Base-by-base conservation (phyloP, 441 rosid genomes). In the Erysimum cheiri region DNA sequence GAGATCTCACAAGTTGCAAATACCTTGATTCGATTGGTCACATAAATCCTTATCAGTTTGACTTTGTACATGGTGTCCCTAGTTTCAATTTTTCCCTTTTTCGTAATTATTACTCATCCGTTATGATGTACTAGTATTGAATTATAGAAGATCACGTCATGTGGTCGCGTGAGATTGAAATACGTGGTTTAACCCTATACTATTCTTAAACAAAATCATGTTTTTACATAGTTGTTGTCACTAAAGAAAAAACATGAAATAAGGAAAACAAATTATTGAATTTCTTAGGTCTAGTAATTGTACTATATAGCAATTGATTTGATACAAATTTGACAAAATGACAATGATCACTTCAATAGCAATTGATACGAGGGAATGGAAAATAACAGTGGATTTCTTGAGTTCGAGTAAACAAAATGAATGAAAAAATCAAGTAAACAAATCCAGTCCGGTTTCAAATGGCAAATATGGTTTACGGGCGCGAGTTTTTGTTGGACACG, bases 61-160 rank as follows among this genome's bases (percentile, higher is more conserved):
- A 64, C 60, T 50, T 64, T 64, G 48, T 64, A 37, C 26, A 50
- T 12, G 22, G 2, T 13, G 63, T 39, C 35, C 35, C 7, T 59
- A 39, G 3, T 39, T 59, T 59, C 64, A 59, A 39, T 39, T 31
- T 59, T 6, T 58, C 17, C 6, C 19, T 22, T 37, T 59, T 13
- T 12, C 22, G 19, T 24, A 24, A 22, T 12, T 12, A 22, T 12
- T 12, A 24, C 32, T 24, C 49, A n/a, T 39, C 32, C 33, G 14
- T 24, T 24, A 39, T 39, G 46, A 59, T 24, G 33, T 24, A 9
- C 11, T 26, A 24, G 11, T 26, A 24, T 24, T 31, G 66, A 43
- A 41, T 8, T 17, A 11, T 39, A 13, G 19, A 7, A 43, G 14
- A 46, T 61, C 54, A 61, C 41, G 40, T 61, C 67, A 61, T 2